phyloP scores from a whole-genome alignment of 208 protist species.

The Trypanosoma mega region DNA sequence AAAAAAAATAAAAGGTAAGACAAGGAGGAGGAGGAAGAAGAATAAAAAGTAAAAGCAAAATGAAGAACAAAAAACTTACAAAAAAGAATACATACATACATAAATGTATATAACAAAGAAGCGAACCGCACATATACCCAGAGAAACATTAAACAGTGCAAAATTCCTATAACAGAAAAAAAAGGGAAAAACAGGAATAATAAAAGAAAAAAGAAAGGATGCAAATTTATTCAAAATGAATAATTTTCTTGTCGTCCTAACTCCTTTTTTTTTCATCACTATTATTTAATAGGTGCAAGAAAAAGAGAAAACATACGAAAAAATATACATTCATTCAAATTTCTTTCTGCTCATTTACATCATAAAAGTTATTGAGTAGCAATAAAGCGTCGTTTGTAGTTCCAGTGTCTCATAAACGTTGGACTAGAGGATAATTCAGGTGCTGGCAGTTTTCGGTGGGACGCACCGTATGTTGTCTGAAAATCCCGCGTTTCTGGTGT shows the following conservation, averaged over 20 bases:
- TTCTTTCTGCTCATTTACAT: background rate
- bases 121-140: no score
- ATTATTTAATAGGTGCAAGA: background rate
- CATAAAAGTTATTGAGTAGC: background rate
- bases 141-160: background rate
- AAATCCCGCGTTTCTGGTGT: slow-evolving; percentile 18
- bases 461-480: slow-evolving; percentile 14
- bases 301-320: background rate
- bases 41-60: background rate
- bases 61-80: background rate
- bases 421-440: slow-evolving; percentile 5
- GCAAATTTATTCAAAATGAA: slow-evolving; percentile 9
- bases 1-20: slow-evolving; percentile 1
- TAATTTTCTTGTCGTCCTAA: background rate
- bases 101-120: background rate
- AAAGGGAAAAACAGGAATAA: background rate
- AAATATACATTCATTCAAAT: background rate
- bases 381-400: background rate
- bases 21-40: background rate
- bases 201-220: slow-evolving; percentile 4
- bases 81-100: background rate
- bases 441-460: slow-evolving; percentile 3
- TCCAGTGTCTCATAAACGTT: slow-evolving; percentile 5
- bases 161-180: background rate
- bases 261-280: background rate